Evolutionary conservation across 2,329 filamentous ascomycete species (phyloP), one percentile per base, ranked within the genome.

Genomic region (Talaromyces amestolkiae): DNA sequence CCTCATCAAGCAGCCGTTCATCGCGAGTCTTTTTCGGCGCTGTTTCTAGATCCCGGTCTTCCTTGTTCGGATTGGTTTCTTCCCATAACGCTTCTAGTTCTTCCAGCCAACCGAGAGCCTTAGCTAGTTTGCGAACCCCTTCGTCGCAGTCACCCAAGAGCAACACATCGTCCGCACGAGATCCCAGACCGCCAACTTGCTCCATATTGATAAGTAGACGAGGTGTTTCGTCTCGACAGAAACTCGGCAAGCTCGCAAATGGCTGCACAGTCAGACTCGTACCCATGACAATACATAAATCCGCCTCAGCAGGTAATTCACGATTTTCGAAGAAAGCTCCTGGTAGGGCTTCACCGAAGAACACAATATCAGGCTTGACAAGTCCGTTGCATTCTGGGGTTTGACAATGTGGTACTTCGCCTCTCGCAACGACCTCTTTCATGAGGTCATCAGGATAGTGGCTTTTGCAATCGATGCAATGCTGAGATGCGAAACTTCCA

Each of bases 351-450:
- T 96, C 93, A 60, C 93, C 93, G 71, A 97, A 97, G 79, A 97
- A 97, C 39, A 96, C 92, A 74, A 97, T 97, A 72, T 97, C 92
- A 0, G 93, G 93, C 79, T 97, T 97, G 43, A 97, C 92, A 2
- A 95, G 80, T 0, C 93, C 93, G 41, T 85, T 81, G 75, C 94
- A 98, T 22, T 80, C 75, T 9, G 81, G 73, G 4, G 80, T 78
- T 45, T 78, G 69, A 75, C 94, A 98, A 67, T 80, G 82, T 0
- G 94, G 92, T 0, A 96, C 90, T 31, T 87, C 82, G 27, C 87
- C 89, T 41, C 81, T 82, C 3, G 83, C 78, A 24, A 98, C 87
- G 66, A 89, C 86, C 68, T 86, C 79, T 71, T 84, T 85, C 90
- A 98, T 97, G 69, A 86, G 77, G 3, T 90, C 86, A 41, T 89